These are phyloP conservation scores for Marasmius tenuissimus DNA, from an alignment of 1,284 basidiomycete genomes.

Conservation along the genomic window DNA sequence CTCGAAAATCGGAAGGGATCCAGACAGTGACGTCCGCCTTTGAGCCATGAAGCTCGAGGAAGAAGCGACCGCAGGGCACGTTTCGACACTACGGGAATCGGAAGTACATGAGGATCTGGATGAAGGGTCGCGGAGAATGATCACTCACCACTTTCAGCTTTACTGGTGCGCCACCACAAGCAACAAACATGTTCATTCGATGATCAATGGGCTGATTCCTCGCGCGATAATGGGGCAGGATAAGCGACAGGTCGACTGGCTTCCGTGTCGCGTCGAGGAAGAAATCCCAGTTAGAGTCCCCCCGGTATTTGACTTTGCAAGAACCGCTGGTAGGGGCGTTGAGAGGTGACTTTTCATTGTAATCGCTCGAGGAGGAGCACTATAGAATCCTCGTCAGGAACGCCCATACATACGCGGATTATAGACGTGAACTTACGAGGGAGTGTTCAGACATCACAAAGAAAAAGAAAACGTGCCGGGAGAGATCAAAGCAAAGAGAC, in stretches of 20 bases:
- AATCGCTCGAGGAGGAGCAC: constrained; percentile 21
- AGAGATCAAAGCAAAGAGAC: constrained; percentile 17
- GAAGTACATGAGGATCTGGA: not conserved
- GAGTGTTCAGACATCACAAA: constrained; percentile 2
- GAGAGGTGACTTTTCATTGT: constrained; percentile 23
- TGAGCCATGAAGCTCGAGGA: constrained; percentile 61
- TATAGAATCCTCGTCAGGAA: not conserved
- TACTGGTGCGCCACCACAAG: constrained; percentile 48
- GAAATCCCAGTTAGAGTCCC: constrained; percentile 62
- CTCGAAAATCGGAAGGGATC: constrained; percentile 76
- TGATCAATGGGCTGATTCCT: constrained; percentile 67
- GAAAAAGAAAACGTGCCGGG: not conserved
- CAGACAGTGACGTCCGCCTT: constrained; percentile 66
- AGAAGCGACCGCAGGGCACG: constrained; percentile 60
- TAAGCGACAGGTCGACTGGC: constrained; percentile 62
- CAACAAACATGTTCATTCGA: constrained; percentile 66
- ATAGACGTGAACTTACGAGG: constrained; percentile 21
- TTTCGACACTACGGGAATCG: constrained; percentile 56
- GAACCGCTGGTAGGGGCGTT: constrained; percentile 34
- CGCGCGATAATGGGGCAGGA: constrained; percentile 74
- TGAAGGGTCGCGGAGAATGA: not conserved
- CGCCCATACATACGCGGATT: not conserved
- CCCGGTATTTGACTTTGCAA: constrained; percentile 57
- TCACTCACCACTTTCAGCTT: constrained; percentile 69
- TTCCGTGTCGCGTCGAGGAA: constrained; percentile 48